Conservation (phyloP, 176 grass and related monocot genomes). For the Musa schizocarpa region DNA sequence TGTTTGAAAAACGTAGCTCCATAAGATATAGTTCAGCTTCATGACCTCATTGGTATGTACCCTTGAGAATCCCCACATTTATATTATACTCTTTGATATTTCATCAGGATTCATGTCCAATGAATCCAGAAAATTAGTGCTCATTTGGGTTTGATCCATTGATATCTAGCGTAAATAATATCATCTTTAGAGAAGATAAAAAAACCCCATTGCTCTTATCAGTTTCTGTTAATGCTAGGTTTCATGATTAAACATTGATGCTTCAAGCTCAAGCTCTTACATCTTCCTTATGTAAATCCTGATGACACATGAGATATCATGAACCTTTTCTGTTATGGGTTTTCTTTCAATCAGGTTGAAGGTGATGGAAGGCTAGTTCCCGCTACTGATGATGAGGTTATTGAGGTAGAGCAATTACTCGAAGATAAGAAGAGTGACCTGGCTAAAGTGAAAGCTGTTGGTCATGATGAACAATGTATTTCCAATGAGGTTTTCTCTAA, state of each 20-base stretch:
- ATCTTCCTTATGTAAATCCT: background rate
- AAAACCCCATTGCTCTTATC: background rate
- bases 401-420: conserved; percentile 68
- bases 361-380: conserved; percentile 92
- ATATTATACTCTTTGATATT: background rate
- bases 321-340: conserved; percentile 3
- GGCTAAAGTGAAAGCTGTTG: conserved; percentile 39
- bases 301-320: background rate
- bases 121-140: background rate
- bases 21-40: background rate
- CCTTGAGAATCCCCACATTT: background rate
- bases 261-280: no score
- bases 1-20: background rate
- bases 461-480: conserved; percentile 36
- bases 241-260: background rate
- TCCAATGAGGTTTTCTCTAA: conserved; percentile 35
- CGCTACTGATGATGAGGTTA: conserved; percentile 87
- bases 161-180: background rate
- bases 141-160: background rate
- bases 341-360: conserved; percentile 67
- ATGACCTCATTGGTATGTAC: background rate
- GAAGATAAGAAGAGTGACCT: conserved; percentile 63
- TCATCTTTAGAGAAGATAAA: background rate
- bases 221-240: background rate
- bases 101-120: background rate